Base-by-base conservation (phyloP, 306 rosid genomes). In the Prunus campanulata region DNA sequence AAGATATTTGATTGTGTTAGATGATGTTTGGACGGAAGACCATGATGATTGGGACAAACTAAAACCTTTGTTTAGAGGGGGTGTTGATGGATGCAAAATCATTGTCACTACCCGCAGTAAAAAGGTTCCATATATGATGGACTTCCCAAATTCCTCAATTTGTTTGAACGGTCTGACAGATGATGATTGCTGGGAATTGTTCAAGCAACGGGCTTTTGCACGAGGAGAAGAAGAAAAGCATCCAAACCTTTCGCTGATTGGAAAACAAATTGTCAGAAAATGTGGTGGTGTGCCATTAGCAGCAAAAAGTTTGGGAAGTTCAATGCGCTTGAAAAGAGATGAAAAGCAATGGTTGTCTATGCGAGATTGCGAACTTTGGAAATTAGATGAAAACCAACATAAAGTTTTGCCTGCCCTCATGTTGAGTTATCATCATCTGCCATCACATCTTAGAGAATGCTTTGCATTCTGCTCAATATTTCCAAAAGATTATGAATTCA, bases 11-110 rank as follows among this genome's bases (percentile, higher is more conserved):
- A 32, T 32, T 32, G 39, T 79, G 30, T 44, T 79, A 2, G 83
- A 79, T 42, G 83, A 79, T 44, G 51, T 79, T 54, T 79, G 82
- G 78, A 54, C 55, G 1, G 77, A 64, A 30, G 20, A 72, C 6
- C 39, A 32, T 1, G 61, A 24, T 7, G 82, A 71, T 13, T 79
- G 83, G 83, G 54, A 66, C 11, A 24, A 72, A 19, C 24, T 79
- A 1, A 47, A 15, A 20, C 77, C 72, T 52, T 11, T 72, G 24
- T 66, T 79, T 25, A 55, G 22, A 35, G 65, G 18, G 4, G 78
- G 52, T 3, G 50, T 68, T 29, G 55, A 66, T n/a, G 83, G 74
- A 66, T 52, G 68, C 68, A 79, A 71, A 27, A 57, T 73, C 19
- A 10, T 79, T 1, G 22, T 79, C 12, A 73, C 74, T 1, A 47